Base-by-base conservation (phyloP, 768 basidiomycete genomes). In the Tubosaeta sp. region DNA sequence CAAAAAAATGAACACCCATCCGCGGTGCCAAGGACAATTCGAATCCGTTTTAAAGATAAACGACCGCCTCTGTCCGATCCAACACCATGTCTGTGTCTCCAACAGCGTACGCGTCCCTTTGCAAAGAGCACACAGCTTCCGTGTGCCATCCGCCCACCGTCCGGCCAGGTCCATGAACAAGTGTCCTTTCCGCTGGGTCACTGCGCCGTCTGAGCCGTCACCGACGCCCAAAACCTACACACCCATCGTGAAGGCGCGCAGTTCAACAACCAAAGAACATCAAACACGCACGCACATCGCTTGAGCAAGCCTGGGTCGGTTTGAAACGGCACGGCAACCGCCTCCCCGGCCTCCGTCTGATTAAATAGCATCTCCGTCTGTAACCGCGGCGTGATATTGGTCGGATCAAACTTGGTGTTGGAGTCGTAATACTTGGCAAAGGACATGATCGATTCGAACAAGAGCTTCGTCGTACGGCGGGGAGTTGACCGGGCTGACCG, bases 401-500 rank as follows among this genome's bases (percentile, higher is more conserved):
- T 44, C 8, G 51, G 52, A 19, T 64, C 59, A 5, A 59, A 52
- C 25, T 55, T 63, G 2, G 1, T 10, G 46, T 69, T 65, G 38
- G 60, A 55, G 45, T 71, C 59, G 25, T 61, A 34, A 42, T 51
- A 52, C 46, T 46, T 60, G 13, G 47, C 59, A 31, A 64, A 39
- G 3, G 65, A 58, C 42, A 68, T 55, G 50, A 71, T 69, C 1
- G 59, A 55, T 29, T 64, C 49, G 2, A 54, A 52, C 38, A 63
- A 52, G 58, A 72, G 68, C 6, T 61, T 59, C 0, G n/a, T 72
- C 67, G 31, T 68, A 58, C 0, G 62, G 42, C 54, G 57, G 59
- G 11, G 38, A 35, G 11, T 7, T 2, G 7, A 34, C 43, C 6
- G 49, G 22, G 16, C 60, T 62, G 22, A 22, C 22, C 22, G 22